A percentile compares a stretch with the other conserved stretches of the same genome.
Evolutionary conservation across 805 yeast genomes (phyloP).

Genomic region (Candida awuae): DNA sequence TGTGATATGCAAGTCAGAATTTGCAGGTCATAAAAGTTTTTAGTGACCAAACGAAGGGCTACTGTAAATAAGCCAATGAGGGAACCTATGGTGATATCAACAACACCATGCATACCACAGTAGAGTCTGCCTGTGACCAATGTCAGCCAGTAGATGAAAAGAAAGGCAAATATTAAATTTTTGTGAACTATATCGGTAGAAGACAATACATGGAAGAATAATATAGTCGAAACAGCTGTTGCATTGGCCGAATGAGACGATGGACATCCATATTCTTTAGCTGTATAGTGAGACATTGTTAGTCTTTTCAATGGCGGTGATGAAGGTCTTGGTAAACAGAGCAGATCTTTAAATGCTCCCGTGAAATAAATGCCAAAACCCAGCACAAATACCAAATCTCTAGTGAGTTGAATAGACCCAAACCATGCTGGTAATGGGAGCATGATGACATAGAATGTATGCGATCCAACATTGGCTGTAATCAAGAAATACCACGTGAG

Average conservation of each 20-base stretch:
- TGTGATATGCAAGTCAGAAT: constrained; percentile 23
- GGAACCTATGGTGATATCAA: constrained; percentile 65
- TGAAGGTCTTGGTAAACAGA: constrained; percentile 86
- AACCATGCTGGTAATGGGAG: constrained; percentile 82
- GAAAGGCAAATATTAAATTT: not conserved
- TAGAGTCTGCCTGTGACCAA: constrained; percentile 76
- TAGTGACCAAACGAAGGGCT: constrained; percentile 34
- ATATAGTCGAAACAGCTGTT: constrained; percentile 61
- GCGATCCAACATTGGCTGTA: constrained; percentile 86
- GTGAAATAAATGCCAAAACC: constrained; percentile 66
- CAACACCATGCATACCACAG: constrained; percentile 95
- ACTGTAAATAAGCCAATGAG: constrained; percentile 51
- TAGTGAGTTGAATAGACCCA: constrained; percentile 48
- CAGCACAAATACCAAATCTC: constrained; percentile 52
- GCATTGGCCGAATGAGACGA: constrained; percentile 94
- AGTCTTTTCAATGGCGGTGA: constrained; percentile 89
- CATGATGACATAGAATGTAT: constrained; percentile 86
- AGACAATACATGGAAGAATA: constrained; percentile 21
- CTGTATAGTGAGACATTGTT: constrained; percentile 84
- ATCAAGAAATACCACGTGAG: constrained; percentile 75
- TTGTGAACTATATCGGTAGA: constrained; percentile 11
- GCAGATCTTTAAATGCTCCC: constrained; percentile 73
- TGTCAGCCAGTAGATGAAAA: constrained; percentile 47
- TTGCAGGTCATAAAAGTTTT: constrained; percentile 39
- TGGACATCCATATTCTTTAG: constrained; percentile 93